Evolutionary conservation across 495 filamentous ascomycete species (phyloP).

Genomic region (Penicillium soppii): DNA sequence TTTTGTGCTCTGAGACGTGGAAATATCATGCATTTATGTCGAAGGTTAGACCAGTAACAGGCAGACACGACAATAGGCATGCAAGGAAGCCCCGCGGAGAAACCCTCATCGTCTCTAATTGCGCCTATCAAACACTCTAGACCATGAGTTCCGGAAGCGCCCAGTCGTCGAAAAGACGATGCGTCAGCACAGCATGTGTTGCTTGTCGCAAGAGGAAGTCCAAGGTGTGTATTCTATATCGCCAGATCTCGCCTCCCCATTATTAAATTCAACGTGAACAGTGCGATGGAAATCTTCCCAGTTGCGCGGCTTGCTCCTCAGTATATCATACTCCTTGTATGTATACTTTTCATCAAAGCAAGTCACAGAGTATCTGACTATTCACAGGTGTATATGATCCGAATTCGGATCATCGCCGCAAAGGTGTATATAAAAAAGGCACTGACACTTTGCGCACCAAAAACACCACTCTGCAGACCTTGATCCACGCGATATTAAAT

Average conservation of each 20-base stretch:
- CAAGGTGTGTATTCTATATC: slow-evolving; percentile 51
- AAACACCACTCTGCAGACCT: slow-evolving; percentile 84
- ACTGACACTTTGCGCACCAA: slow-evolving; percentile 84
- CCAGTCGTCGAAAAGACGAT: slow-evolving; percentile 68
- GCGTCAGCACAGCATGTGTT: slow-evolving; percentile 91
- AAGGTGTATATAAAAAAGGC: slow-evolving; percentile 95
- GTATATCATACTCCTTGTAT: slow-evolving; percentile 81
- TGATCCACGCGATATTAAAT: slow-evolving; percentile 92
- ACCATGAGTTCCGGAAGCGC: slow-evolving; percentile 34
- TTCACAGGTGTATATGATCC: slow-evolving; percentile 79
- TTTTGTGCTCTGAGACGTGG: slow-evolving; percentile 12
- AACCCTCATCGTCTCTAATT: slow-evolving; percentile 10
- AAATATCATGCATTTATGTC: slow-evolving; percentile 5
- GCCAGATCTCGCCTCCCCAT: not conserved
- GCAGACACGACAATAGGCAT: slow-evolving; percentile 31
- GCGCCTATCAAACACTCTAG: slow-evolving; percentile 16
- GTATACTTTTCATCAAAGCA: not conserved
- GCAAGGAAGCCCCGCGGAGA: slow-evolving; percentile 26
- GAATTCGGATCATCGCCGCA: slow-evolving; percentile 90
- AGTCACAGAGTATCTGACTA: not conserved
- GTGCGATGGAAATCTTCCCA: slow-evolving; percentile 91
- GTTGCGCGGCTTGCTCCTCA: slow-evolving; percentile 90
- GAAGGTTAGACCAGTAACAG: slow-evolving; percentile 25
- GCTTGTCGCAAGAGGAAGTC: slow-evolving; percentile 88
- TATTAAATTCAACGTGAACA: slow-evolving; percentile 28